A percentile compares a stretch with the other conserved stretches of the same genome.
Conservation (phyloP, 1,139 yeast species). For the Geotrichum aggregatum region DNA sequence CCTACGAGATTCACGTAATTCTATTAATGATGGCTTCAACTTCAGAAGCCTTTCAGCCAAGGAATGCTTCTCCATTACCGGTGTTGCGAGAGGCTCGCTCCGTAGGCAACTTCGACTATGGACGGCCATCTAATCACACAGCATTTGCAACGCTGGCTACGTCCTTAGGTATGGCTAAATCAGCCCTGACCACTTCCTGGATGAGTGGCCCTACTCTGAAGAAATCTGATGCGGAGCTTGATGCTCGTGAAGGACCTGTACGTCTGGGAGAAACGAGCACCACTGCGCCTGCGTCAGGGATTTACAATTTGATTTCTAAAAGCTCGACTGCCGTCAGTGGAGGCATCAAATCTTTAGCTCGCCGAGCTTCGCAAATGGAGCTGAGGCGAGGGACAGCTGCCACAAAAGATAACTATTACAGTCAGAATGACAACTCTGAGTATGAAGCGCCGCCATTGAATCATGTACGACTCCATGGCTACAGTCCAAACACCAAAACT, state of each 20-base stretch:
- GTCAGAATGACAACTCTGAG: conserved; percentile 6
- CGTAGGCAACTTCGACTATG: too few relatives aligned
- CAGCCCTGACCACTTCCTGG: conserved; percentile 8
- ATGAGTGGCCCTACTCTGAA: not conserved
- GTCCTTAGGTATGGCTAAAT: conserved; percentile 7
- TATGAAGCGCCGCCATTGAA: conserved; percentile 42
- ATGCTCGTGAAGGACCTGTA: too few relatives aligned
- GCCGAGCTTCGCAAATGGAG: conserved; percentile 2
- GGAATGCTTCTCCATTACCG: too few relatives aligned
- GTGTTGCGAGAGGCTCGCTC: too few relatives aligned
- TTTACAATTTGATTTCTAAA: conserved; percentile 6
- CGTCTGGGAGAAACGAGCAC: too few relatives aligned
- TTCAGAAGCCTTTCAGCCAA: too few relatives aligned
- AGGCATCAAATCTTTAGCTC: conserved; percentile 7
- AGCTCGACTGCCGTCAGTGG: conserved; percentile 9
- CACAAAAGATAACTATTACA: not conserved
- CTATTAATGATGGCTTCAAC: too few relatives aligned
- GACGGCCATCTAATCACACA: not conserved
- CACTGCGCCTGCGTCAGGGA: not conserved
- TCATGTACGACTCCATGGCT: conserved; percentile 53
- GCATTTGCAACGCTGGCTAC: conserved; percentile 13
- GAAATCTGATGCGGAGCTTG: too few relatives aligned
- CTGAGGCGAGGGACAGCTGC: not conserved
- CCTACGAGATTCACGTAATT: too few relatives aligned
- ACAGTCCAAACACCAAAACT: conserved; percentile 52